A percentile compares a stretch with the other conserved stretches of the same genome.
Conservation (phyloP, 1,284 basidiomycete genomes). For the Hemileia vastatrix region DNA sequence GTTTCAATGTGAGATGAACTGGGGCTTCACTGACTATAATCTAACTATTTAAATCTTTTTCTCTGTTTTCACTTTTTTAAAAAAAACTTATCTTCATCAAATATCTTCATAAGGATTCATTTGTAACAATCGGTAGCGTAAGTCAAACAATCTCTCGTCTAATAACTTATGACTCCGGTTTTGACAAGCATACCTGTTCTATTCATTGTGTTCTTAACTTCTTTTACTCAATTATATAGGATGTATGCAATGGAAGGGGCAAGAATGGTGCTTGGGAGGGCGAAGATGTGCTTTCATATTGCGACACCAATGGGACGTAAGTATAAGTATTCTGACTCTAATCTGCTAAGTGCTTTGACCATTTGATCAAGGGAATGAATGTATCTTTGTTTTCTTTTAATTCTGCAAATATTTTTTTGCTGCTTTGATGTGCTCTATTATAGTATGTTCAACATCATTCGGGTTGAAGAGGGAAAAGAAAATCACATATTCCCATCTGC, state of each 20-base stretch:
- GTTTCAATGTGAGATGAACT: no score
- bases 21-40: not conserved
- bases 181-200: not conserved
- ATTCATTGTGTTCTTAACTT: not conserved
- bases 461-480: slow-evolving; percentile 16
- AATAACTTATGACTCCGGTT: not conserved
- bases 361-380: not conserved
- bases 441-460: slow-evolving; percentile 23
- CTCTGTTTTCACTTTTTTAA: not conserved
- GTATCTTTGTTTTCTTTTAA: not conserved
- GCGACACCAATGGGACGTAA: slow-evolving; percentile 23
- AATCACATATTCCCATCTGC: slow-evolving; percentile 8
- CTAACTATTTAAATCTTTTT: not conserved
- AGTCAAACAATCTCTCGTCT: slow-evolving; percentile 6
- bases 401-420: not conserved
- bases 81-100: not conserved
- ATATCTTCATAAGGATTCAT: no score
- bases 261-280: slow-evolving; percentile 14
- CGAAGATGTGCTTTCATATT: slow-evolving; percentile 18
- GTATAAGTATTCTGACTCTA: no score
- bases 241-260: slow-evolving; percentile 18
- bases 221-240: slow-evolving; percentile 6
- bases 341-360: no score
- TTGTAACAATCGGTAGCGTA: slow-evolving; percentile 20
- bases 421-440: not conserved